A percentile compares a stretch with the other conserved stretches of the same genome.
Conservation (phyloP, 257 asterid genomes). For the Penstemon barbatus region DNA sequence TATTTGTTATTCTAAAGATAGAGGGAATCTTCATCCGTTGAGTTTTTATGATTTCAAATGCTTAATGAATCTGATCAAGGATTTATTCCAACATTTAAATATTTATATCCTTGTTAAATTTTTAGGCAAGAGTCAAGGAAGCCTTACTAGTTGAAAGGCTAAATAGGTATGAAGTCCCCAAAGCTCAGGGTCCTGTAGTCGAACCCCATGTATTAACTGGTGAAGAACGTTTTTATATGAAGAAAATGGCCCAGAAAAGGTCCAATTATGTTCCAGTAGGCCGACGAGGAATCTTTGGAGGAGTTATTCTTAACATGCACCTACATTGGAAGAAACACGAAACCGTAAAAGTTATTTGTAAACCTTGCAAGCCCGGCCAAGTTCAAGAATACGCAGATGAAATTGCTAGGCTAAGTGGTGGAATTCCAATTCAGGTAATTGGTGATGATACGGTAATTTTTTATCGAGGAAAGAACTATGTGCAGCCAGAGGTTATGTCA, state of each 20-base stretch:
- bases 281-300: constrained; percentile 89
- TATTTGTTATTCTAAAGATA: constrained; percentile 3
- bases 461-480: constrained; percentile 82
- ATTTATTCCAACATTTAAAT: too few relatives aligned
- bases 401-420: constrained; percentile 87
- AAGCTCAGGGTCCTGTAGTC: constrained; percentile 82
- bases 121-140: constrained; percentile 82
- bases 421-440: constrained; percentile 73
- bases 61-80: background rate
- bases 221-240: constrained; percentile 80
- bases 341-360: constrained; percentile 89
- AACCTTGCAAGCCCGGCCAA: constrained; percentile 85
- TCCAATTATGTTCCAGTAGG: constrained; percentile 95
- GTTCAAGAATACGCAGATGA: constrained; percentile 70
- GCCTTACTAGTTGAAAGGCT: constrained; percentile 73
- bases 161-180: constrained; percentile 77
- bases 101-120: constrained; percentile 10
- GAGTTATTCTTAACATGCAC: constrained; percentile 97
- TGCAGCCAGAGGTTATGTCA: constrained; percentile 91
- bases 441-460: constrained; percentile 80
- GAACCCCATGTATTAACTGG: constrained; percentile 76
- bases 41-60: background rate
- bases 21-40: background rate
- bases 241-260: constrained; percentile 91
- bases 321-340: constrained; percentile 98